Percentiles rank a stretch among this genome's conserved stretches.
These are phyloP conservation scores for Fomitiporia mediterranea DNA, from an alignment of 1,284 basidiomycete species.

Conservation along the genomic window DNA sequence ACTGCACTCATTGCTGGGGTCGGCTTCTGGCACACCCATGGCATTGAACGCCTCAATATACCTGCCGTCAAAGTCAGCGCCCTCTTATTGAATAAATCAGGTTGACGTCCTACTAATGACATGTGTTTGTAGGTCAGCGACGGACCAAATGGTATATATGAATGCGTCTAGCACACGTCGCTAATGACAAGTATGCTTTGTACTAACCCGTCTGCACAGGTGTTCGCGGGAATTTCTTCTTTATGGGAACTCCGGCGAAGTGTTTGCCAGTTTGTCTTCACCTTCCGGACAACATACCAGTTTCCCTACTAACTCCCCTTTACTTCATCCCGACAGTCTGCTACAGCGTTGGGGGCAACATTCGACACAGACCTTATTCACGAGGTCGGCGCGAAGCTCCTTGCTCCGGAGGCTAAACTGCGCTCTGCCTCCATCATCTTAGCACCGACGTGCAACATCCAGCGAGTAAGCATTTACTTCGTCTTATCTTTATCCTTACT, in stretches of 20 bases:
- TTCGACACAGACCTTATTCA: conserved; percentile 66
- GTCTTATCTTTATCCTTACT: background rate
- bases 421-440: conserved; percentile 65
- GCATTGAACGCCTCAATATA: conserved; percentile 57
- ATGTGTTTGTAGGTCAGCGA: conserved; percentile 51
- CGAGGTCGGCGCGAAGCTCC: conserved; percentile 56
- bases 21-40: conserved; percentile 73
- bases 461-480: conserved; percentile 42
- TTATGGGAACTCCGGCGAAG: conserved; percentile 61
- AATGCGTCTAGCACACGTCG: conserved; percentile 16
- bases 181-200: conserved; percentile 21
- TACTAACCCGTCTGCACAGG: conserved; percentile 24
- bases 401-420: conserved; percentile 69
- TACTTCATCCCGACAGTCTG: conserved; percentile 35
- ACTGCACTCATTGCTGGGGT: conserved; percentile 67
- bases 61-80: conserved; percentile 62
- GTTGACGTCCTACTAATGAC: background rate
- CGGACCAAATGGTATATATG: conserved; percentile 55
- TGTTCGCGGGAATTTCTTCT: conserved; percentile 56
- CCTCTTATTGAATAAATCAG: background rate
- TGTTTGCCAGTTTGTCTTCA: conserved; percentile 43
- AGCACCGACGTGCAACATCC: conserved; percentile 78
- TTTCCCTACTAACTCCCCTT: background rate
- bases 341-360: conserved; percentile 71
- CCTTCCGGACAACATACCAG: background rate